Base-by-base conservation (phyloP, 352 stramenopile genomes). In the Phytopythium boreale region DNA sequence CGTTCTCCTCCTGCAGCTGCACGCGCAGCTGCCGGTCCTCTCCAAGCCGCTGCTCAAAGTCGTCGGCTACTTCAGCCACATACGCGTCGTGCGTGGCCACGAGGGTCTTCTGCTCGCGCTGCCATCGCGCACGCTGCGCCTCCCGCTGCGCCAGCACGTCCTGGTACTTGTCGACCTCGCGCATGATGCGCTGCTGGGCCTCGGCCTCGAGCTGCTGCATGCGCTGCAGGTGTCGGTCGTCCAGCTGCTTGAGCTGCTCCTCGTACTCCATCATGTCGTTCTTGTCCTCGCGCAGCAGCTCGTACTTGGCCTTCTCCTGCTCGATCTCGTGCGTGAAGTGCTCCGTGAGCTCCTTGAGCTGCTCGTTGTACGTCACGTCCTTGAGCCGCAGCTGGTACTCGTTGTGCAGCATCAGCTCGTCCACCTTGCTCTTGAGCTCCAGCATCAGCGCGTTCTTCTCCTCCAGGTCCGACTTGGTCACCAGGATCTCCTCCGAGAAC, bases 291-390 rank as follows among this genome's bases (percentile, higher is more conserved):
- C 86, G 74, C 27, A 97, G 65, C 29, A 97, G 67, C 44, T 97
- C 85, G 63, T 93, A 97, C 60, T 93, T 94, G 72, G 93, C 95
- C 65, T 97, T 96, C 68, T 97, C 91, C 50, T 93, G 74, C 62
- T 97, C 92, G 43, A 98, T 89, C 74, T 98, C 90, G 65, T 97
- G 90, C 4, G 86, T 95, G 67, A 97, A 98, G 67, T 96, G 95
- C 56, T 98, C 90, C 5, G 84, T 97, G 41, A 96, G 68, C 62
- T 98, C 95, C 68, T 98, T 98, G 31, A 98, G 79, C 58, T 97
- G 96, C 63, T 98, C 94, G 56, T 88, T 90, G 76, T 97, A 97
- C 60, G 93, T 97, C 92, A 98, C 98, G 65, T 98, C 93, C 62
- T 98, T 97, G 19, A 98, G 76, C 14, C 94, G 83, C 26, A 98